Evolutionary conservation across 768 basidiomycete genomes (phyloP).

Genomic region (Suillus plorans): DNA sequence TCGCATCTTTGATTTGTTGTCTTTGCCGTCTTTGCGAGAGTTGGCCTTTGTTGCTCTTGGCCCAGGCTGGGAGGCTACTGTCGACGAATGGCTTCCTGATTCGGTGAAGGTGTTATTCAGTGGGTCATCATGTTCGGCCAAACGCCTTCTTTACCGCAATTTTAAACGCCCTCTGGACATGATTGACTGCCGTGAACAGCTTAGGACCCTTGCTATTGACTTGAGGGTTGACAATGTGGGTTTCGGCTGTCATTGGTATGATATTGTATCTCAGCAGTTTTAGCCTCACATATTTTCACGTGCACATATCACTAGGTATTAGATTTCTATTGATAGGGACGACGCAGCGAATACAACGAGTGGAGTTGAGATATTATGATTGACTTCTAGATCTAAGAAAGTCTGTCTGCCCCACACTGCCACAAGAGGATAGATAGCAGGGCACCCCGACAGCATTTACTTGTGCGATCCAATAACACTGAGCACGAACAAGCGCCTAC

Average conservation of each 20-base stretch:
- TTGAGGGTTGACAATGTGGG: not conserved
- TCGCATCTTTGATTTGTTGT: constrained; percentile 21
- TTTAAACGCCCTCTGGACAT: not conserved
- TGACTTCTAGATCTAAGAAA: constrained; percentile 2
- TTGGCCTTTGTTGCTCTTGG: constrained; percentile 14
- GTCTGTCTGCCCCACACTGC: not conserved
- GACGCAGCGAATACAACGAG: constrained; percentile 1
- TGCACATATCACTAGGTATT: constrained; percentile 1
- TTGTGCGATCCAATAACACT: constrained; percentile 34
- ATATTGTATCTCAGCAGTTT: not conserved
- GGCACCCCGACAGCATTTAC: constrained; percentile 8
- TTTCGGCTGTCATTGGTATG: not conserved
- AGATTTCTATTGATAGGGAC: not conserved
- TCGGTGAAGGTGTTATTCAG: not conserved
- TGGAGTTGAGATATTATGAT: constrained; percentile 2
- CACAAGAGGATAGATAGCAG: not conserved
- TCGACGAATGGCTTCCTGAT: constrained; percentile 15
- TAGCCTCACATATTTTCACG: not conserved
- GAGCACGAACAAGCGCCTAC: constrained; percentile 53
- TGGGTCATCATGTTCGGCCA: not conserved
- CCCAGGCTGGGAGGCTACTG: not conserved
- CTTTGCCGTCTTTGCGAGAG: constrained; percentile 19
- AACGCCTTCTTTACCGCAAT: constrained; percentile 1
- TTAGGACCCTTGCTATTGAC: not conserved
- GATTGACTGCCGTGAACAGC: not conserved